phyloP scores from a whole-genome alignment of 805 yeast species.

The Zygosaccharomyces lentus region DNA sequence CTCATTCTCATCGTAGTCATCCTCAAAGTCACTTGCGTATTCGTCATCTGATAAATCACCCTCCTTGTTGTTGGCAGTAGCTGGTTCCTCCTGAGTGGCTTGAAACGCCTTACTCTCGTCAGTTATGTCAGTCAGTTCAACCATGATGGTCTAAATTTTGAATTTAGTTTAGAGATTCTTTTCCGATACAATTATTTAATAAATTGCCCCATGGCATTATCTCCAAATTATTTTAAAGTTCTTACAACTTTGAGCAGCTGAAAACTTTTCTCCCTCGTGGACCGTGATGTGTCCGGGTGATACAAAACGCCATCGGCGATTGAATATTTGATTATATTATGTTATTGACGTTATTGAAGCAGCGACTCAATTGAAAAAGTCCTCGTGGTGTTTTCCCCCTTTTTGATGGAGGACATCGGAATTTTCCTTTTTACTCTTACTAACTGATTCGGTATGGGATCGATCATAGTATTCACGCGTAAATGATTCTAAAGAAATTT shows the following conservation, averaged over 20 bases:
- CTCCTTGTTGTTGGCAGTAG: conserved; percentile 55
- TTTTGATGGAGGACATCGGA: no score
- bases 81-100: conserved; percentile 28
- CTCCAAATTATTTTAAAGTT: background rate
- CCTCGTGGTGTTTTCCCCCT: no score
- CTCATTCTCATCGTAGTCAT: conserved; percentile 78
- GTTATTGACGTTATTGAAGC: no score
- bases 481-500: no score
- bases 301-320: background rate
- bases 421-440: no score
- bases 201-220: background rate
- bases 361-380: no score
- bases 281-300: conserved; percentile 3
- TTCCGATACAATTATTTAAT: no score
- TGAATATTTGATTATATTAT: no score
- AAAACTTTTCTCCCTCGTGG: conserved; percentile 4
- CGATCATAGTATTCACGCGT: no score
- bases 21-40: conserved; percentile 45
- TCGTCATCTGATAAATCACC: conserved; percentile 46
- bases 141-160: conserved; percentile 22
- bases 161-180: background rate
- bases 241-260: background rate
- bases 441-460: no score
- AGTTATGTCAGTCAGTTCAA: conserved; percentile 34
- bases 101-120: conserved; percentile 24